These are phyloP conservation scores for Zasmidium citrigriseum DNA, from an alignment of 2,329 filamentous ascomycete species.

Conservation along the genomic window DNA sequence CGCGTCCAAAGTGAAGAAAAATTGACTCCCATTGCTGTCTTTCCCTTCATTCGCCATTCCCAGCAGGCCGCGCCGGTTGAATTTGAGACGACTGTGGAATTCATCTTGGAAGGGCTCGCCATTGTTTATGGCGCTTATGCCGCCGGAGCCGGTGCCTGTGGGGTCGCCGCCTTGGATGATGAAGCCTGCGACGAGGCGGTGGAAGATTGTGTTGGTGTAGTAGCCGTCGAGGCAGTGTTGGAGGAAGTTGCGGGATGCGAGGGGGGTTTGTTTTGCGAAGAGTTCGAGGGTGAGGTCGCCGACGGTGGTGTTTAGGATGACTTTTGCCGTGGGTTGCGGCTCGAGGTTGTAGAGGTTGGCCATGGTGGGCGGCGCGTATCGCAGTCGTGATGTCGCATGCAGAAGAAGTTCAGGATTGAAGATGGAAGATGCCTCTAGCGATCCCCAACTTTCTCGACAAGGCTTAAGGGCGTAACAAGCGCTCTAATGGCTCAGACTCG, in stretches of 20 bases:
- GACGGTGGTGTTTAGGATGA: conserved; percentile 83
- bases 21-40: conserved; percentile 89
- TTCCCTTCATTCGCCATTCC: conserved; percentile 94
- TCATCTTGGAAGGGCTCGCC: conserved; percentile 84
- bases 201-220: conserved; percentile 91
- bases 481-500: too few species aligned
- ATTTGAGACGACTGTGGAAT: conserved; percentile 87
- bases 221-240: conserved; percentile 94
- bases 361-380: conserved; percentile 55
- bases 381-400: not conserved
- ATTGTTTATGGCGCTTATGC: conserved; percentile 88
- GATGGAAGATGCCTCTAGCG: not conserved
- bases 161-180: conserved; percentile 94
- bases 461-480: too few species aligned
- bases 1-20: conserved; percentile 86
- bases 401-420: not conserved
- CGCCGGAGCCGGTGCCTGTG: conserved; percentile 86
- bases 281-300: conserved; percentile 90
- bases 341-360: conserved; percentile 91
- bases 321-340: conserved; percentile 89
- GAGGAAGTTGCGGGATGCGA: conserved; percentile 92
- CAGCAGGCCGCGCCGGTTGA: conserved; percentile 83
- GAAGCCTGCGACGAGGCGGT: conserved; percentile 88
- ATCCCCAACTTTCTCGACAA: too few species aligned
- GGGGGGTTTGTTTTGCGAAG: conserved; percentile 90